Percentiles rank a stretch among this genome's conserved stretches.
phyloP scores from a whole-genome alignment of 257 asterid species.

The Cinchona pubescens region DNA sequence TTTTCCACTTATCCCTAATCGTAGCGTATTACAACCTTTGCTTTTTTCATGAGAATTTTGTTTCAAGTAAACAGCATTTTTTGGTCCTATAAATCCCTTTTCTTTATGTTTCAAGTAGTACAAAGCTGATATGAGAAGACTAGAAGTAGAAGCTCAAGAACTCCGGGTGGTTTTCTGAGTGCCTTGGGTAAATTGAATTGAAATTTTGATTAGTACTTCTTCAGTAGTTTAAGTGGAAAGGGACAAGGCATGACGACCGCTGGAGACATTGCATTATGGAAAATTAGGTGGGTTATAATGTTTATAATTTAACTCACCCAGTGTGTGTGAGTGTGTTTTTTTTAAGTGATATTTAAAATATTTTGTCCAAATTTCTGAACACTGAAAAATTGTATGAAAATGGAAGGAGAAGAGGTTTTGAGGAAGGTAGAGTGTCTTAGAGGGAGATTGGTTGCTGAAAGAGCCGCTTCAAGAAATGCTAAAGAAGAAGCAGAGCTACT shows the following conservation, averaged over 20 bases:
- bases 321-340: neutral
- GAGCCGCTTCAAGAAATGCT: constrained; percentile 70
- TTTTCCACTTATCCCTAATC: no score
- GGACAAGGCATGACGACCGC: constrained; percentile 11
- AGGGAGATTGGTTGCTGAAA: constrained; percentile 86
- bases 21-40: no score
- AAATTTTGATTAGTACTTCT: neutral
- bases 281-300: constrained; percentile 18
- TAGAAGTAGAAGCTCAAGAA: neutral
- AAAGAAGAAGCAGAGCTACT: constrained; percentile 48
- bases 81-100: neutral
- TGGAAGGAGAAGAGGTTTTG: constrained; percentile 55
- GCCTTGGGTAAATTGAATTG: neutral
- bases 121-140: neutral
- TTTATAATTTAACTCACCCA: neutral
- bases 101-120: neutral
- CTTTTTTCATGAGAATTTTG: neutral
- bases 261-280: constrained; percentile 23
- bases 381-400: no score
- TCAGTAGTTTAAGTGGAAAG: constrained; percentile 1
- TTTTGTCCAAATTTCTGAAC: no score
- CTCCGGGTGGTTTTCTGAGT: neutral
- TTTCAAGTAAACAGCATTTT: neutral
- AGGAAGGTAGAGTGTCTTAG: constrained; percentile 77
- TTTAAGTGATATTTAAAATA: no score